phyloP scores from a whole-genome alignment of 106 monocot genomes.

The Platanthera guangdongensis region DNA sequence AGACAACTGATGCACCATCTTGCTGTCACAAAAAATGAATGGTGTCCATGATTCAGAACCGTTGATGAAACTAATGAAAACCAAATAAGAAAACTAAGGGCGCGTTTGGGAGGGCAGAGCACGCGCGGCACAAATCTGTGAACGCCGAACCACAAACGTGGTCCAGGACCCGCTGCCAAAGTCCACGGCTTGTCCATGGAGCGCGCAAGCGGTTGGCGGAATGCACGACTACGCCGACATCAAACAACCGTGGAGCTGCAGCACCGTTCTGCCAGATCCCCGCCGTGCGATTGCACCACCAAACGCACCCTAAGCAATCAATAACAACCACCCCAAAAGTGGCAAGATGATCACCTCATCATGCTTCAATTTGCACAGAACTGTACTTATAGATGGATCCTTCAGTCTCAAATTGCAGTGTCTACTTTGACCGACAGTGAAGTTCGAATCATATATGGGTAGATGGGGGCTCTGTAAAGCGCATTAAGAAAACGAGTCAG shows the following conservation, averaged over 20 bases:
- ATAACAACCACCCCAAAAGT: not conserved
- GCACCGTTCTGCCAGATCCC: too few species aligned
- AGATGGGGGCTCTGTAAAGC: constrained; percentile 56
- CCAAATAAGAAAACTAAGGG: not conserved
- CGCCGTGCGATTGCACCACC: too few species aligned
- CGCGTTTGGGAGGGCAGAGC: too few species aligned
- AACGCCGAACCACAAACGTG: too few species aligned
- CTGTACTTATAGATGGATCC: constrained; percentile 38
- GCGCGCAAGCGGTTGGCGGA: too few species aligned
- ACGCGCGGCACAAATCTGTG: too few species aligned
- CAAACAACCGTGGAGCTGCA: too few species aligned
- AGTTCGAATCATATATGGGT: constrained; percentile 36
- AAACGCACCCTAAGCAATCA: not conserved
- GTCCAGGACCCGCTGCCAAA: too few species aligned
- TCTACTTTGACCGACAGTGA: constrained; percentile 62
- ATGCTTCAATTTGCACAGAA: constrained; percentile 61
- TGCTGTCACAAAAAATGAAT: constrained; percentile 29
- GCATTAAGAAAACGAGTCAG: not conserved
- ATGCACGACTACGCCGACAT: too few species aligned
- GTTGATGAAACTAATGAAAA: not conserved
- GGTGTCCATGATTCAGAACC: not conserved
- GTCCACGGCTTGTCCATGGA: too few species aligned
- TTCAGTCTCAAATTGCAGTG: constrained; percentile 50
- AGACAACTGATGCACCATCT: constrained; percentile 36
- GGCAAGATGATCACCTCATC: constrained; percentile 35